Conservation (phyloP, 768 basidiomycete genomes). For the Fomitopsis pulvina region DNA sequence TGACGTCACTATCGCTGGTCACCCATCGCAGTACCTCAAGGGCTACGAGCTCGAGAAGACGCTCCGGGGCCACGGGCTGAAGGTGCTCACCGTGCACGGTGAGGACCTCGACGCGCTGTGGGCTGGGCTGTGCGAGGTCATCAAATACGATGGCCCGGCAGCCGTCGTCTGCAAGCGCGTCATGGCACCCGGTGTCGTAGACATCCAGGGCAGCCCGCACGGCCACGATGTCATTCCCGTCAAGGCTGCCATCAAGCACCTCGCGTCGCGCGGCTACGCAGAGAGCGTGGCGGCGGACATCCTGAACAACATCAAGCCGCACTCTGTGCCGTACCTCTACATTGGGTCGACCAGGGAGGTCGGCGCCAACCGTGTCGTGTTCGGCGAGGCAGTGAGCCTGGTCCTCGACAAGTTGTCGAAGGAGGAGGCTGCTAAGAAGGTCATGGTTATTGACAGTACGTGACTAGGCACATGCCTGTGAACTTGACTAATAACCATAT, state of each 20-base stretch:
- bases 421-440: constrained; percentile 71
- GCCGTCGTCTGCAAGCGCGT: constrained; percentile 67
- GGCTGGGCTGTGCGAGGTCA: constrained; percentile 49
- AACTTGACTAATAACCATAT: background rate
- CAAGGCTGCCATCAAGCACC: constrained; percentile 72
- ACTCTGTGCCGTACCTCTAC: constrained; percentile 49
- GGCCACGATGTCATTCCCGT: constrained; percentile 86
- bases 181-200: constrained; percentile 45
- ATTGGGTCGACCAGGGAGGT: constrained; percentile 66
- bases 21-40: constrained; percentile 80
- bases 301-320: constrained; percentile 59
- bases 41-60: constrained; percentile 71
- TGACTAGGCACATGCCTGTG: constrained; percentile 4
- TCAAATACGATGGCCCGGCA: constrained; percentile 67
- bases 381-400: constrained; percentile 77
- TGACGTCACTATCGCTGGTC: constrained; percentile 89
- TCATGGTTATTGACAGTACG: constrained; percentile 84
- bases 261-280: constrained; percentile 54
- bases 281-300: constrained; percentile 41
- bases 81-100: constrained; percentile 65
- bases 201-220: constrained; percentile 72
- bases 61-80: constrained; percentile 75
- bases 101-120: constrained; percentile 79
- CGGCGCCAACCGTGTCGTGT: constrained; percentile 76
- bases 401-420: constrained; percentile 71